Conservation (phyloP, 371 early-diverging fungal species). For the Mucor sp. region DNA sequence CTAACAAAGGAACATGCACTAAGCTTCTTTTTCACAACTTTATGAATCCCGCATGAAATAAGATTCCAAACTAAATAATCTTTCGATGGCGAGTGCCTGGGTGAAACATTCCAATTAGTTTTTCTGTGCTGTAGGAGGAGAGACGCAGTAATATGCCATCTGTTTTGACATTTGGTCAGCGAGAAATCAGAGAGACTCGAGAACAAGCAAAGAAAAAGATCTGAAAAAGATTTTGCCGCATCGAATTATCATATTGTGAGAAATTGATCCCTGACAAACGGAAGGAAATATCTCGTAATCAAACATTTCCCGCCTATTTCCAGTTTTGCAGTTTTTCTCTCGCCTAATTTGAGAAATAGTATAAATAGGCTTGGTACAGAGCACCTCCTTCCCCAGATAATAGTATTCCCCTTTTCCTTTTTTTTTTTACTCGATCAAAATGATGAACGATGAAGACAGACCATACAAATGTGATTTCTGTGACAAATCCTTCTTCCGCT, state of each 20-base stretch:
- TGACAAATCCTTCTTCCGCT: slow-evolving; percentile 74
- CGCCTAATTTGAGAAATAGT: background rate
- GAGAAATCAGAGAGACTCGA: background rate
- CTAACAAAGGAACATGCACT: background rate
- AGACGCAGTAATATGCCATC: background rate
- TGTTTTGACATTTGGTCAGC: too few relatives aligned
- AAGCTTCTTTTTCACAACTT: background rate
- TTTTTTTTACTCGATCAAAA: background rate
- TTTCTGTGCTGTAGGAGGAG: background rate
- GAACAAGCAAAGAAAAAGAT: background rate
- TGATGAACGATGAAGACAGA: slow-evolving; percentile 19
- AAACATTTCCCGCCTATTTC: slow-evolving; percentile 15
- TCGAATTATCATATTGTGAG: background rate
- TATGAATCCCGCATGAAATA: background rate
- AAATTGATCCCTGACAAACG: slow-evolving; percentile 4
- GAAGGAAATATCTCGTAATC: background rate
- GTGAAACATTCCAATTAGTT: background rate
- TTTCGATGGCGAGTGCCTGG: background rate
- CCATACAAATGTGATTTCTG: slow-evolving; percentile 77
- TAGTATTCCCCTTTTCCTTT: background rate
- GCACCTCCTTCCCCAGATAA: background rate
- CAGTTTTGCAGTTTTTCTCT: slow-evolving; percentile 6
- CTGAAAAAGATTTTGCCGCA: background rate
- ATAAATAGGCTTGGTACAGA: background rate
- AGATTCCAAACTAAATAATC: background rate